These are phyloP conservation scores for Plenodomus lindquistii DNA, from an alignment of 2,329 filamentous ascomycete species.

Conservation along the genomic window DNA sequence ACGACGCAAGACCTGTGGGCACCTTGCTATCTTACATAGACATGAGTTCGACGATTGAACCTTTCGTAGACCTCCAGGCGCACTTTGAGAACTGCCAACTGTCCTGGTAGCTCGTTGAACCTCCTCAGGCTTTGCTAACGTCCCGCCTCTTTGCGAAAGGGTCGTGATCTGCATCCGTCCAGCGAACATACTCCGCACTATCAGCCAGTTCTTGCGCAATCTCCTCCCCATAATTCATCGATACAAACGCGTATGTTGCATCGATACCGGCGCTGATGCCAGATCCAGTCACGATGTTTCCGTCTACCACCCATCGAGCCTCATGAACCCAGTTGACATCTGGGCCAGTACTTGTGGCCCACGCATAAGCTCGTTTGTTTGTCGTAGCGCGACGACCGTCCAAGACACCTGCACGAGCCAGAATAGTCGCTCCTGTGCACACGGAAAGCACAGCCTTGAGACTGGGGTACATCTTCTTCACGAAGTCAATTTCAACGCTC, in stretches of 20 bases:
- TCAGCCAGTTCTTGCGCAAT: slow-evolving; percentile 54
- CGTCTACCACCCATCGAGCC: slow-evolving; percentile 61
- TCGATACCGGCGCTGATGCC: slow-evolving; percentile 68
- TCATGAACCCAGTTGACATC: slow-evolving; percentile 61
- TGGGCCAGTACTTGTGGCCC: slow-evolving; percentile 45
- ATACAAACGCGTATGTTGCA: slow-evolving; percentile 60
- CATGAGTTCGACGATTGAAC: neutral
- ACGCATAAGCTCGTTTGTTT: slow-evolving; percentile 62
- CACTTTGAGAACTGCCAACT: too few relatives aligned
- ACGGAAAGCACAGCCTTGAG: slow-evolving; percentile 63
- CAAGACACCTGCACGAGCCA: slow-evolving; percentile 61
- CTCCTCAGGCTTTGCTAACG: neutral
- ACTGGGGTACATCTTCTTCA: slow-evolving; percentile 52
- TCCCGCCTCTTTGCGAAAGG: slow-evolving; percentile 54
- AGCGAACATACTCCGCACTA: slow-evolving; percentile 60
- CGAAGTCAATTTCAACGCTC: slow-evolving; percentile 50
- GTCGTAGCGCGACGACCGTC: slow-evolving; percentile 65
- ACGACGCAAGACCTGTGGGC: neutral
- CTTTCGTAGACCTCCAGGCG: neutral
- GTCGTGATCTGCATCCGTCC: slow-evolving; percentile 55
- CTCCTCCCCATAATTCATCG: slow-evolving; percentile 56
- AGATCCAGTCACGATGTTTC: slow-evolving; percentile 66
- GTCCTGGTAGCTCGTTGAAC: neutral
- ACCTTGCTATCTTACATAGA: neutral
- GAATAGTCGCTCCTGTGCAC: slow-evolving; percentile 64